Percentiles rank a stretch among this genome's conserved stretches.
These are phyloP conservation scores for Brasenia schreberi DNA, from an alignment of 164 flowering plant genomes.

Conservation along the genomic window DNA sequence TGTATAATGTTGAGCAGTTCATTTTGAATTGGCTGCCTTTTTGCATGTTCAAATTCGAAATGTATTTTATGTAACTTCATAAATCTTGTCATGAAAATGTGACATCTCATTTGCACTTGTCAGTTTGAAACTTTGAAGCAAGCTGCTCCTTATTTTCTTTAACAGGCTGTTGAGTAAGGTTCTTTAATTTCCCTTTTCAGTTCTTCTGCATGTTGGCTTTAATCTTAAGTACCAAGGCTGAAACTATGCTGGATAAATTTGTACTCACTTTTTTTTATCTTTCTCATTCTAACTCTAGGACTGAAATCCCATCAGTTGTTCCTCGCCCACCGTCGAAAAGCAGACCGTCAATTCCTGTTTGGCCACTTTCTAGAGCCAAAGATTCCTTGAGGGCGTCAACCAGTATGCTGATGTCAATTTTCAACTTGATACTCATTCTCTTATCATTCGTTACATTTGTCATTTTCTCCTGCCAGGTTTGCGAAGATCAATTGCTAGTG, in stretches of 20 bases:
- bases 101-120: no score
- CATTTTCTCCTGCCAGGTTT: background rate
- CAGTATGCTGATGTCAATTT: background rate
- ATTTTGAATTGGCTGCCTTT: no score
- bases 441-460: background rate
- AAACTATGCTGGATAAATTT: background rate
- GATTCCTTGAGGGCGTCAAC: background rate
- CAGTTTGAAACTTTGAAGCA: background rate
- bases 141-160: background rate
- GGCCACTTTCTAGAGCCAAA: slow-evolving; percentile 3
- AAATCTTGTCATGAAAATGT: no score
- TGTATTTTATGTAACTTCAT: no score
- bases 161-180: background rate
- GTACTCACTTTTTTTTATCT: background rate
- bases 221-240: background rate
- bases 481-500: background rate
- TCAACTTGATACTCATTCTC: background rate
- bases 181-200: background rate
- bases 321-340: slow-evolving; percentile 17
- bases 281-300: slow-evolving; percentile 6
- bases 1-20: no score
- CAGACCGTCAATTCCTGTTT: slow-evolving; percentile 6
- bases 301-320: slow-evolving; percentile 12
- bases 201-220: background rate
- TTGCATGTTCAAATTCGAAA: no score